Base-by-base conservation (phyloP, 1,284 basidiomycete genomes). In the Ustilago cynodontis region DNA sequence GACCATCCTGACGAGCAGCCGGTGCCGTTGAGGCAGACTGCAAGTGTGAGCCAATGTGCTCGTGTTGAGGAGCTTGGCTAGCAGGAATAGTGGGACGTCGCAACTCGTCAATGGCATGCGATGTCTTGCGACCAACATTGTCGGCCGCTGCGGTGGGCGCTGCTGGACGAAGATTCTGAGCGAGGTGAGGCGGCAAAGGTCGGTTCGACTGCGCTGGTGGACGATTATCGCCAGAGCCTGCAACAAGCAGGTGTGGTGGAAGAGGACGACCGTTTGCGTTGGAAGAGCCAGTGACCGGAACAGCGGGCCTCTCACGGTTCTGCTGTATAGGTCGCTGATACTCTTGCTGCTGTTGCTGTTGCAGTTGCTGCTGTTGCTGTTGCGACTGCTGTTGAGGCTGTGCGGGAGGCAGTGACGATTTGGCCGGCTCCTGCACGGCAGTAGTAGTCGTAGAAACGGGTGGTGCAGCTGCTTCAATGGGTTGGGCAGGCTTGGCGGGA, bases 161-260 rank as follows among this genome's bases (percentile, higher is more conserved):
- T 35, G 71, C 64, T 14, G 71, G 55, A 58, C 67, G 65, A 28
- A 71, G 28, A 22, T 61, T 62, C 28, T 72, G 64, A 16, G 78
- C 79, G 9, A 81, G 69, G 43, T 81, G 79, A 43, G 79, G 79
- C 11, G 79, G 78, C 35, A 81, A 49, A 10, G 73, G 67, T 22
- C 73, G 59, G 45, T 39, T 71, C 43, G 56, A 18, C 8, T 51
- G 58, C 10, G 50, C 43, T 16, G 62, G 18, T 18, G 59, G 35
- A 33, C 62, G 77, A 16, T 18, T n/a, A 4, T 69, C 71, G n/a
- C 16, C 63, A 41, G 66, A 29, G 37, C 62, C 65, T 31, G 72
- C 51, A 31, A 58, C 61, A 8, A 71, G 57, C 16, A 72, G 65
- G 16, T 76, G 73, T 20, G 73, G 65, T 20, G 73, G 68, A 31